Evolutionary conservation across 176 grass and related monocot genomes (phyloP), one percentile per base, ranked within the genome.

Genomic region (Elymus sibiricus): DNA sequence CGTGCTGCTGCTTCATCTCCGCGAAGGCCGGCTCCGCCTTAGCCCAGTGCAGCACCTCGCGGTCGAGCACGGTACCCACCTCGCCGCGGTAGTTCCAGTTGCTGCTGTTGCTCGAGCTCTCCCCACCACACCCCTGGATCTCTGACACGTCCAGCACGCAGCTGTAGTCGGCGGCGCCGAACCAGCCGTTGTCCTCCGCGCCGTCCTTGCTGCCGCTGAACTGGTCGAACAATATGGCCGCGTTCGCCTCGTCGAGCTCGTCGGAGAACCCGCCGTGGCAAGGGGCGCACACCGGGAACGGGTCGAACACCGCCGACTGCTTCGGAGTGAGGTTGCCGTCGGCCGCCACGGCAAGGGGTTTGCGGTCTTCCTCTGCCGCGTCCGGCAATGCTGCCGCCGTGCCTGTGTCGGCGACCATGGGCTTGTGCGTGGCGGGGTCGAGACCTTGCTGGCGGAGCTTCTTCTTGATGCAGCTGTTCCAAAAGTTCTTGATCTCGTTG

Each of bases 401-500:
- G 8, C 22, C 58, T 2, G 9, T 10, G 29, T 29, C 29, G 58
- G 22, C 56, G 9, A 5, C 21, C 56, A 11, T 60, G 21, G 56
- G 56, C 56, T 60, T 60, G 8, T 60, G 56, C 8, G 56, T 60
- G 56, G 56, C 56, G 6, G 56, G 56, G 56, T 60, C 56, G 56
- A 60, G 9, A 21, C 56, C 22, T 8, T n/a, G 56, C 8, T 60
- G 56, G 0, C 56, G 56, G 56, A 60, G 56, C 56, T 60, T 60
- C 56, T 60, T 60, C 80, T 97, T 97, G 51, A 94, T 92, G 88
- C 92, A 90, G 5, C 89, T 93, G 84, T 96, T 93, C 94, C 94
- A 96, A 76, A 90, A 89, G 79, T 96, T 96, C 82, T 96, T 96
- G 59, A 96, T 96, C 74, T 96, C 94, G 77, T 96, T 96, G 79